Percentiles rank a stretch among this genome's conserved stretches.
These are phyloP conservation scores for Cardamine resedifolia DNA, from an alignment of 345 rosid genomes.

Conservation along the genomic window DNA sequence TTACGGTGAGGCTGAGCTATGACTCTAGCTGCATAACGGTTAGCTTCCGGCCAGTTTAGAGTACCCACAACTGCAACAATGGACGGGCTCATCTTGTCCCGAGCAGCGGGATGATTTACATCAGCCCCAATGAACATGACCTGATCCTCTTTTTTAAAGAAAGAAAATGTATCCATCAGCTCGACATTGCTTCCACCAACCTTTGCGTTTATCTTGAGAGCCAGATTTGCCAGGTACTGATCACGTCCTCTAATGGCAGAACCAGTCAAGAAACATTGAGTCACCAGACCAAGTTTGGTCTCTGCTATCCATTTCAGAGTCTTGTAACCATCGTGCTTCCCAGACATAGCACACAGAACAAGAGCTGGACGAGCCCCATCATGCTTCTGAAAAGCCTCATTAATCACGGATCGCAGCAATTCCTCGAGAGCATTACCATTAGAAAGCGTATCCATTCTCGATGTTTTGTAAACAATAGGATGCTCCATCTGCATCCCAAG, in stretches of 20 bases:
- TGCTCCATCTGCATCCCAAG: constrained; percentile 63
- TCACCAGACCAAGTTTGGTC: constrained; percentile 73
- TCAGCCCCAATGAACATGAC: constrained; percentile 94
- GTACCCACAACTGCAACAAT: constrained; percentile 86
- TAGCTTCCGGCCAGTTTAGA: constrained; percentile 87
- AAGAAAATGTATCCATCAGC: constrained; percentile 55
- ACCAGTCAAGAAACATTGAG: constrained; percentile 70
- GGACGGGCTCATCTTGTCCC: constrained; percentile 61
- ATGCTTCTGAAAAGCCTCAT: constrained; percentile 26
- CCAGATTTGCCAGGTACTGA: constrained; percentile 74
- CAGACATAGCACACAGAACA: constrained; percentile 76
- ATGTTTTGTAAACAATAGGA: constrained; percentile 36
- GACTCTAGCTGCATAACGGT: constrained; percentile 74
- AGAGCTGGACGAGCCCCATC: constrained; percentile 50
- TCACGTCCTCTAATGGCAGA: constrained; percentile 49
- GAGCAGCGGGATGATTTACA: constrained; percentile 79
- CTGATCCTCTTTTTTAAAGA: constrained; percentile 43
- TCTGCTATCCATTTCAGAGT: constrained; percentile 83
- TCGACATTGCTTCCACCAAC: constrained; percentile 94
- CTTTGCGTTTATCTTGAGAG: constrained; percentile 87
- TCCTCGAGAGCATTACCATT: constrained; percentile 40
- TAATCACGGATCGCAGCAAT: constrained; percentile 45
- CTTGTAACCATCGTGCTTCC: constrained; percentile 63
- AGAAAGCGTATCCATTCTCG: constrained; percentile 49
- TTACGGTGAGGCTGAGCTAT: constrained; percentile 58